Evolutionary conservation across 2,329 filamentous ascomycete genomes (phyloP).

Genomic region (Monilinia fructicola): DNA sequence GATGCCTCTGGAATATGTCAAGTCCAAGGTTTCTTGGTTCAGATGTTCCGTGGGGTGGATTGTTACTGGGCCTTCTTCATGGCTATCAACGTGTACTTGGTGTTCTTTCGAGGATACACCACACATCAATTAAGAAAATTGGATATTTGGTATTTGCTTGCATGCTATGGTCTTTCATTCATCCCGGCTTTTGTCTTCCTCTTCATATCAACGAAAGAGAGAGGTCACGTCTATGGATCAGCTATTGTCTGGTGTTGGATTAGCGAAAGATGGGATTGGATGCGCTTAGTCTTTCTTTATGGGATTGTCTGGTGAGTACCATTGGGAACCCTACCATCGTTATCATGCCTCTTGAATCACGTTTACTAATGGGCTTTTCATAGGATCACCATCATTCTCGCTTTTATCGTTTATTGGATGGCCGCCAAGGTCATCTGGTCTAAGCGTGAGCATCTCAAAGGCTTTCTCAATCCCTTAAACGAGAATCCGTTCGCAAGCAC

Average conservation of each 20-base stretch:
- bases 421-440: constrained; percentile 63
- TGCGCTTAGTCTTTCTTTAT: constrained; percentile 73
- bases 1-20: constrained; percentile 49
- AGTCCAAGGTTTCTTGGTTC: constrained; percentile 75
- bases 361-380: not conserved
- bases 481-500: constrained; percentile 44
- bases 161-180: constrained; percentile 55
- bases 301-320: constrained; percentile 58
- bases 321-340: not conserved
- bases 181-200: constrained; percentile 52
- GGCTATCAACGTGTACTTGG: constrained; percentile 59
- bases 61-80: constrained; percentile 56
- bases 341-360: constrained; percentile 31
- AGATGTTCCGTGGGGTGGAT: constrained; percentile 63
- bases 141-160: constrained; percentile 54
- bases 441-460: constrained; percentile 61
- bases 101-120: constrained; percentile 55
- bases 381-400: constrained; percentile 55
- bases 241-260: constrained; percentile 76
- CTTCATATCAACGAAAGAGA: constrained; percentile 45
- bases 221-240: constrained; percentile 41
- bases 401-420: constrained; percentile 62
- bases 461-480: constrained; percentile 51
- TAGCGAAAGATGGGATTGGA: constrained; percentile 61
- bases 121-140: constrained; percentile 49